These are phyloP conservation scores for Lyophyllum atratum DNA, from an alignment of 768 basidiomycete genomes.

Conservation along the genomic window DNA sequence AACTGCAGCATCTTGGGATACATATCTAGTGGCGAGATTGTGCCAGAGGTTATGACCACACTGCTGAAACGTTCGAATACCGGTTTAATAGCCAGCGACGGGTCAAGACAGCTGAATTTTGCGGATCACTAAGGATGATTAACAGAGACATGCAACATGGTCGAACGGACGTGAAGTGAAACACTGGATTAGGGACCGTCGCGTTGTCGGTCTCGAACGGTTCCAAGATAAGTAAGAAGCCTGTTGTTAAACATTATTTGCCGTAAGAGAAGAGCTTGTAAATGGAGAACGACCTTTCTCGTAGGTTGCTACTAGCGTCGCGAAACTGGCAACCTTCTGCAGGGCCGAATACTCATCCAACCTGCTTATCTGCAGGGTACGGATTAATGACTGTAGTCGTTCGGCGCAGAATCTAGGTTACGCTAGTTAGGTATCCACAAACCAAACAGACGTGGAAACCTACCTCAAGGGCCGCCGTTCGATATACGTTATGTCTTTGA, in stretches of 20 bases:
- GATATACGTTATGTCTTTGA: slow-evolving; percentile 99
- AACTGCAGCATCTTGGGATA: slow-evolving; percentile 99
- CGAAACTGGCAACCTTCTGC: slow-evolving; percentile 95
- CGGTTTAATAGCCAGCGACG: slow-evolving; percentile 95
- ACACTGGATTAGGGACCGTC: slow-evolving; percentile 97
- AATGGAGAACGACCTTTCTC: slow-evolving; percentile 74
- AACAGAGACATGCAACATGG: neutral
- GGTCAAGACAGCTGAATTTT: slow-evolving; percentile 86
- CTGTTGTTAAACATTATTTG: slow-evolving; percentile 37
- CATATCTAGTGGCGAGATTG: slow-evolving; percentile 98
- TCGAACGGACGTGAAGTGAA: slow-evolving; percentile 85
- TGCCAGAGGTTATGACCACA: slow-evolving; percentile 98
- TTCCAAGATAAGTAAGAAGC: slow-evolving; percentile 95
- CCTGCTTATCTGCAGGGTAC: slow-evolving; percentile 86
- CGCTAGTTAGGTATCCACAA: neutral
- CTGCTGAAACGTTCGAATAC: slow-evolving; percentile 98
- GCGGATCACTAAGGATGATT: slow-evolving; percentile 13
- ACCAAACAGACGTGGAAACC: slow-evolving; percentile 19
- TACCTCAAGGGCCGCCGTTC: slow-evolving; percentile 91
- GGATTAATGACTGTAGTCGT: slow-evolving; percentile 89
- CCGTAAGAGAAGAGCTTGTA: slow-evolving; percentile 1
- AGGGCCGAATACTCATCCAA: slow-evolving; percentile 90
- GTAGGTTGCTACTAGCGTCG: slow-evolving; percentile 96
- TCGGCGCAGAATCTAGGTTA: slow-evolving; percentile 88
- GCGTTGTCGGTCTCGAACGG: slow-evolving; percentile 99